A percentile compares a stretch with the other conserved stretches of the same genome.
Conservation (phyloP, 2,329 filamentous ascomycete species). For the Aspergillus persii region DNA sequence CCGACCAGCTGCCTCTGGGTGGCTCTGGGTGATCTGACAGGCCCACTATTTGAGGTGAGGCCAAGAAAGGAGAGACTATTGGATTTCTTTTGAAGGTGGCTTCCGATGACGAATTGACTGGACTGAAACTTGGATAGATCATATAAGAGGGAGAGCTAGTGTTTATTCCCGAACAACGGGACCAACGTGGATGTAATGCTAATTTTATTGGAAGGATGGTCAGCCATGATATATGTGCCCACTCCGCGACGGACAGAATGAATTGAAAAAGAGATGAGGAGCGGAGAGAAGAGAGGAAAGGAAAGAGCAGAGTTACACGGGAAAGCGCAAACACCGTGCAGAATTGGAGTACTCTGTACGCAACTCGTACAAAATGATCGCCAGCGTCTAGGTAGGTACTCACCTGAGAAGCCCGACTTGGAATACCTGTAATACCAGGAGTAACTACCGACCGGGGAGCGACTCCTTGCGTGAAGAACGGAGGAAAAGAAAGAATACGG, state of each 20-base stretch:
- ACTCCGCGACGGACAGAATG: background rate
- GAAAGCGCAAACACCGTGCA: background rate
- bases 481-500: background rate
- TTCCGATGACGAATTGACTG: constrained; percentile 8
- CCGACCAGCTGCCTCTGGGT: constrained; percentile 14
- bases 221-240: background rate
- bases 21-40: constrained; percentile 14
- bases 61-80: constrained; percentile 10
- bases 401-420: background rate
- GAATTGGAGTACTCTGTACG: background rate
- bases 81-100: constrained; percentile 4
- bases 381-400: background rate
- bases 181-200: constrained; percentile 2
- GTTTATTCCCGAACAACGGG: background rate
- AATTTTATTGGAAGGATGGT: constrained; percentile 1
- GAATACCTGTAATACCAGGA: background rate
- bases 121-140: background rate
- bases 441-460: background rate
- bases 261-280: background rate
- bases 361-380: background rate
- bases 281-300: background rate
- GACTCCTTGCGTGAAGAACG: background rate
- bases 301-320: background rate
- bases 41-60: constrained; percentile 15
- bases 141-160: background rate